Base-by-base conservation (phyloP, 1,139 yeast genomes). In the Hyphopichia wangnamkhiaoensis region DNA sequence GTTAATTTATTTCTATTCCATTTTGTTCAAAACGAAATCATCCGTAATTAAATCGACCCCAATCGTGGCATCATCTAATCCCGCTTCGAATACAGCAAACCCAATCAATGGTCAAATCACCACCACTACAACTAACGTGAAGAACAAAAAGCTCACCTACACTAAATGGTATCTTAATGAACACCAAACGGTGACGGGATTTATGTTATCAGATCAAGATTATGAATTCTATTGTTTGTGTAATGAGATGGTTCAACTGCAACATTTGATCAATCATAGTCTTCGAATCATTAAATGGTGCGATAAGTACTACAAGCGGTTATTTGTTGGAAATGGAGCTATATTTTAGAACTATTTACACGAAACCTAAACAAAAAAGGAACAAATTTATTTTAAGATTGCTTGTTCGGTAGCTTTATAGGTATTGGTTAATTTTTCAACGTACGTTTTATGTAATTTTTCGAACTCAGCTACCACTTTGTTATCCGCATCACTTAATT, bases 321-420 rank as follows among this genome's bases (percentile, higher is more conserved):
- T 71, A 30, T 69, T 68, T 45, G 54, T 61, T 34, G 64, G 62
- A 21, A 53, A 50, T 13, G 65, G 66, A 6, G 50, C 49, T 3
- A 38, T 39, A 5, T 59, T 63, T 42, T 61, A 44, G 31, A 17
- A 16, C n/a, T 33, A 21, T 14, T 4, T 37, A 36, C 25, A 26
- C 14, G 12, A 13, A 26, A 9, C 7, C 6, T 5, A 10, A n/a
- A 9, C 34, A 2, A n/a, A n/a, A n/a, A n/a, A n/a, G n/a, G n/a
- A n/a, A n/a, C n/a, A n/a, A n/a, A n/a, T n/a, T 42, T 51, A 67
- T 45, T 68, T 68, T 43, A 64, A 48, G 21, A 71, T 61, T 28
- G 72, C 65, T 53, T 77, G 75, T 56, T 84, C 90, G 2, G 82
- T 80, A 25, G 68, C 68, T 58, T 84, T 86, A 54, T 75, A 75